Conservation (phyloP, 306 rosid genomes). For the Fragaria iinumae region DNA sequence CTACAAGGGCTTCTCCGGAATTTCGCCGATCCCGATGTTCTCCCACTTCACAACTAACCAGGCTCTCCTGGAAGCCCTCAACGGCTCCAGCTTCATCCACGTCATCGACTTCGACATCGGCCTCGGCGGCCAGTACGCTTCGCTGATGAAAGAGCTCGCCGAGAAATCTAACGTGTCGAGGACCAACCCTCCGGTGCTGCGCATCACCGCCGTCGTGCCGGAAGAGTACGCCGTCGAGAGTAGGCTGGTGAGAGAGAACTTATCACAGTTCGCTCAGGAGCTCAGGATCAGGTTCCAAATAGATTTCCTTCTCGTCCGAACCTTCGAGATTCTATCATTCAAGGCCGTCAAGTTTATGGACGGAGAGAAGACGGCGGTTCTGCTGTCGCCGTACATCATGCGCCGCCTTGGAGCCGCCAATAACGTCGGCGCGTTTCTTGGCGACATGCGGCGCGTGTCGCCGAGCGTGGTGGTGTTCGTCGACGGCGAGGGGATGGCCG, state of each 20-base stretch:
- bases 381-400: slow-evolving; percentile 61
- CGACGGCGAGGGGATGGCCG: slow-evolving; percentile 66
- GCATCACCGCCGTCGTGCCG: slow-evolving; percentile 67
- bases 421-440: slow-evolving; percentile 35
- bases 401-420: slow-evolving; percentile 49
- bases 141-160: slow-evolving; percentile 73
- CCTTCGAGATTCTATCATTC: slow-evolving; percentile 57
- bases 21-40: slow-evolving; percentile 79
- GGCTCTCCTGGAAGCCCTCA: slow-evolving; percentile 72
- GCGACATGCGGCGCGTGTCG: slow-evolving; percentile 48
- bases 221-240: slow-evolving; percentile 68
- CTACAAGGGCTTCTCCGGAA: slow-evolving; percentile 64
- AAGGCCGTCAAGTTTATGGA: slow-evolving; percentile 63
- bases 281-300: slow-evolving; percentile 61
- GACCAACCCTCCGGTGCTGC: slow-evolving; percentile 39
- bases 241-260: slow-evolving; percentile 53
- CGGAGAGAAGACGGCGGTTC: slow-evolving; percentile 68
- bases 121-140: slow-evolving; percentile 78
- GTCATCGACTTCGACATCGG: slow-evolving; percentile 84
- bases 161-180: slow-evolving; percentile 50
- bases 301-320: slow-evolving; percentile 46
- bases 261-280: slow-evolving; percentile 72
- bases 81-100: slow-evolving; percentile 52
- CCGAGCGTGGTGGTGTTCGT: slow-evolving; percentile 70
- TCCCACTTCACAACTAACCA: slow-evolving; percentile 87